Percentiles rank a stretch among this genome's conserved stretches.
Evolutionary conservation across 2,329 filamentous ascomycete genomes (phyloP).

Genomic region (Penicillium sclerotigenum): DNA sequence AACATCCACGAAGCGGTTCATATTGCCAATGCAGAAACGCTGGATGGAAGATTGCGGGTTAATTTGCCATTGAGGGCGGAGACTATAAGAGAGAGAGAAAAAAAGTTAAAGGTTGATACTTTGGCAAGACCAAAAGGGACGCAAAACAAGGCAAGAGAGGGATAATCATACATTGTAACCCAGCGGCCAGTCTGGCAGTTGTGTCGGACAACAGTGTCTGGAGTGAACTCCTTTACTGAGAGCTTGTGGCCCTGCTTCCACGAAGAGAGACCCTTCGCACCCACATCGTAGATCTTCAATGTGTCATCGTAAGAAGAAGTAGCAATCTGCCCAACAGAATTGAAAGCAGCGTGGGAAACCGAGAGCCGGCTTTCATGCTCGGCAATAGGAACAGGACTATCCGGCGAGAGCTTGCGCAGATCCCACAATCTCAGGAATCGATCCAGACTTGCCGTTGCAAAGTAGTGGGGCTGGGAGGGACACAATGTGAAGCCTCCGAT

Average conservation of each 20-base stretch:
- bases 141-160: background rate
- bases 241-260: constrained; percentile 62
- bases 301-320: constrained; percentile 95
- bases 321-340: constrained; percentile 76
- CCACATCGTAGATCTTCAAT: constrained; percentile 85
- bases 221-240: constrained; percentile 62
- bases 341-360: constrained; percentile 91
- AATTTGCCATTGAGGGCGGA: constrained; percentile 86
- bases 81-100: constrained; percentile 46
- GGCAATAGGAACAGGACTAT: constrained; percentile 68
- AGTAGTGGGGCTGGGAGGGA: constrained; percentile 72
- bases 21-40: constrained; percentile 90
- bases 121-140: background rate
- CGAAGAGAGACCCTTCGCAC: constrained; percentile 51
- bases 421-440: constrained; percentile 92
- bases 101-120: background rate
- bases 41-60: constrained; percentile 74
- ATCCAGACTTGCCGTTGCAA: constrained; percentile 87
- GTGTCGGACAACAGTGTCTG: constrained; percentile 67
- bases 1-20: constrained; percentile 95
- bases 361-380: constrained; percentile 80
- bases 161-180: constrained; percentile 69
- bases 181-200: constrained; percentile 96
- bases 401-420: constrained; percentile 66
- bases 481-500: constrained; percentile 91